phyloP scores from a whole-genome alignment of 1,284 basidiomycete genomes.

The Phellinidium pouzarii region DNA sequence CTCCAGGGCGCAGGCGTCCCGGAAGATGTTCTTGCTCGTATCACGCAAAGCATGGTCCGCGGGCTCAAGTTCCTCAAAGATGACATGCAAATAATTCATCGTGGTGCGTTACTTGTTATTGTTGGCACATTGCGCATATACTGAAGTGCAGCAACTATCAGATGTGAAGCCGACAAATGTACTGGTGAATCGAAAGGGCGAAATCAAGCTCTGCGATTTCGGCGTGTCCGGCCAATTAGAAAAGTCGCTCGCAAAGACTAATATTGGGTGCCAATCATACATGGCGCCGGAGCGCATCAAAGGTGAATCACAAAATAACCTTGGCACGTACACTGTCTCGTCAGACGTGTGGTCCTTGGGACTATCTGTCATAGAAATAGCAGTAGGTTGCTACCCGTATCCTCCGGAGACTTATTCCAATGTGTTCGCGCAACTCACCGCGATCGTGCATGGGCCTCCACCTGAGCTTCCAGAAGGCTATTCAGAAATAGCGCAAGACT shows the following conservation, averaged over 20 bases:
- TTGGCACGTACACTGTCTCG: constrained; percentile 90
- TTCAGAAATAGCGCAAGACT: constrained; percentile 50
- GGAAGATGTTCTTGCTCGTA: constrained; percentile 80
- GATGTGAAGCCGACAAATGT: constrained; percentile 99
- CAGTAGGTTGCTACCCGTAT: constrained; percentile 90
- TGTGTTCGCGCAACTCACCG: constrained; percentile 93
- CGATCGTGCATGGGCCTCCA: constrained; percentile 92
- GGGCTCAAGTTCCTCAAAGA: constrained; percentile 96
- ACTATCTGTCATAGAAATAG: constrained; percentile 90
- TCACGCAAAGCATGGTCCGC: constrained; percentile 79
- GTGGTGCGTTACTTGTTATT: constrained; percentile 46
- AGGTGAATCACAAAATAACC: constrained; percentile 83
- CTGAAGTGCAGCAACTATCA: background rate
- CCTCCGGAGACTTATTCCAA: constrained; percentile 98
- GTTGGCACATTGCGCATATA: background rate
- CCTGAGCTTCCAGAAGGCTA: constrained; percentile 67
- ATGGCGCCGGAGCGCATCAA: constrained; percentile 99
- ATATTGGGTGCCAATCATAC: constrained; percentile 97
- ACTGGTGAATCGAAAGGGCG: constrained; percentile 82
- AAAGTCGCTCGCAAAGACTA: constrained; percentile 94
- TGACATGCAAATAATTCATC: constrained; percentile 93
- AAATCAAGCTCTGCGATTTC: constrained; percentile 96
- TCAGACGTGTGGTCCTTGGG: constrained; percentile 99
- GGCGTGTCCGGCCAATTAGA: constrained; percentile 97
- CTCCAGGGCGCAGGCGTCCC: constrained; percentile 69